Conservation (phyloP, 179 eudicot genomes). For the Silene coronaria region DNA sequence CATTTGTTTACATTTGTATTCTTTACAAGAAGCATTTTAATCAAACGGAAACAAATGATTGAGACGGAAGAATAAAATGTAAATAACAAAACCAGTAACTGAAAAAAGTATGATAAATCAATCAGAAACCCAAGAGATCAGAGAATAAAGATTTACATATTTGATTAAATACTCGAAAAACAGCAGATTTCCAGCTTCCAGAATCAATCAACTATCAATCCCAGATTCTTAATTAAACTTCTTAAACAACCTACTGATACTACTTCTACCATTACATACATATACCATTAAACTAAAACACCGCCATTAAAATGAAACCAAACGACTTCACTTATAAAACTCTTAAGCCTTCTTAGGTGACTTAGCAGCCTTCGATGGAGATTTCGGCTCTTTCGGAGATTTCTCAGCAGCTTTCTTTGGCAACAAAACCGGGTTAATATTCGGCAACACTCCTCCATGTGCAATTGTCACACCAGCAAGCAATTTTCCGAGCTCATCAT, state of each 20-base stretch:
- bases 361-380: constrained; percentile 13
- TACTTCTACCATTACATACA: not conserved
- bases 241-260: not conserved
- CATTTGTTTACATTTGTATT: no score
- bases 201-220: not conserved
- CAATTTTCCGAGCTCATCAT: constrained; percentile 27
- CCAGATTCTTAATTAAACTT: not conserved
- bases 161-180: not conserved
- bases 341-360: constrained; percentile 7
- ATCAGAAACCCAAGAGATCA: not conserved
- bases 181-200: not conserved
- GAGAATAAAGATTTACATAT: not conserved
- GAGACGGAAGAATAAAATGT: no score
- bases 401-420: constrained; percentile 20
- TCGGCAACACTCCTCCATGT: constrained; percentile 20
- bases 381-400: constrained; percentile 16
- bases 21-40: no score
- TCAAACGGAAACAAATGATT: no score
- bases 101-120: no score
- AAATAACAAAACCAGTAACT: no score
- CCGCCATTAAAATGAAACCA: no score
- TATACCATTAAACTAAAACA: not conserved
- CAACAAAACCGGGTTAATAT: constrained; percentile 13
- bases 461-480: constrained; percentile 27
- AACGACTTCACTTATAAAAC: no score